Conservation (phyloP, 2,329 filamentous ascomycete genomes). For the Fusarium brevicatenulatum region DNA sequence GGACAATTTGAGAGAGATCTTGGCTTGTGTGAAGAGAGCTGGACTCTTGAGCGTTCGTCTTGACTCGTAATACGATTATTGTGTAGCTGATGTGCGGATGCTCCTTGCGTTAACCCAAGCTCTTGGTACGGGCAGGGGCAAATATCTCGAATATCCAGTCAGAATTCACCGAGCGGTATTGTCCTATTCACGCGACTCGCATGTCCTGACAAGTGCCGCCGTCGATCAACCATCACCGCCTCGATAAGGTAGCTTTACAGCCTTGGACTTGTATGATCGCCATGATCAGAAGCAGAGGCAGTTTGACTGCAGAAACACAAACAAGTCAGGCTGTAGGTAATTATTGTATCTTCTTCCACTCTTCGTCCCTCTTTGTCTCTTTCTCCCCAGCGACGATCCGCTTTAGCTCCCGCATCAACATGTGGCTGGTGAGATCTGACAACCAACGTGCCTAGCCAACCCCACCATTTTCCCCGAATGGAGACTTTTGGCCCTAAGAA, state of each 20-base stretch:
- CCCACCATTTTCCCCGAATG: constrained; percentile 4
- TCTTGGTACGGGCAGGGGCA: neutral
- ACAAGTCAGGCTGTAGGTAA: no score
- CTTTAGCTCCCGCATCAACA: constrained; percentile 31
- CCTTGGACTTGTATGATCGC: neutral
- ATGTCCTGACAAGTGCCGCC: constrained; percentile 7
- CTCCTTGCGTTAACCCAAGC: neutral
- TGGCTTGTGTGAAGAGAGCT: neutral
- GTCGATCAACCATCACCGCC: constrained; percentile 1
- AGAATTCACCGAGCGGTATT: neutral
- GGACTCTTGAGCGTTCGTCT: neutral
- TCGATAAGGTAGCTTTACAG: neutral
- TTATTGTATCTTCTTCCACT: neutral
- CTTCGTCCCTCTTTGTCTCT: neutral
- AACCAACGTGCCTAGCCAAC: neutral
- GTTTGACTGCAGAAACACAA: neutral
- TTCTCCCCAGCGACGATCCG: constrained; percentile 11
- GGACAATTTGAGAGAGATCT: neutral
- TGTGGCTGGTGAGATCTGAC: constrained; percentile 38
- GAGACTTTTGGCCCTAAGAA: neutral
- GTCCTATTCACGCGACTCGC: neutral
- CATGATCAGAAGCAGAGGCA: no score
- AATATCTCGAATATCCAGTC: neutral
- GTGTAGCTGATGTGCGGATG: neutral
- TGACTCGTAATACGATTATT: neutral